Evolutionary conservation across 1,284 basidiomycete genomes (phyloP), one percentile per base, ranked within the genome.

Genomic region (Porodaedalea pini): DNA sequence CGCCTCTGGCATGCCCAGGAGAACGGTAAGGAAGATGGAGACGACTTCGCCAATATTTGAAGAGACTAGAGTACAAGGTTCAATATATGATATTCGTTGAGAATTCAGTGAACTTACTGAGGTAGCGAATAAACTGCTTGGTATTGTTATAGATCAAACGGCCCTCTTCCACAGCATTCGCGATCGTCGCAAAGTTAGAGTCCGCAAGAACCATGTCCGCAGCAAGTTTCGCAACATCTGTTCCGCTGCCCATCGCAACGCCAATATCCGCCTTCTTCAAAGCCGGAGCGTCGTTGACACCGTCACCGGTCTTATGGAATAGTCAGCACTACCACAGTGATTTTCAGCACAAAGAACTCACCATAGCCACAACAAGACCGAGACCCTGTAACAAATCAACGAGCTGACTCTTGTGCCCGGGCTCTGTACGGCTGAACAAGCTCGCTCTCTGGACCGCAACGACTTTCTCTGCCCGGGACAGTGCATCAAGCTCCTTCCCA

Each of bases 11-110:
- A 99, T 97, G 65, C 96, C 96, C 57, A 98, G 78, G 47, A 98
- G 78, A 23, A 98, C 96, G 2, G 96, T 98, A 64, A 98, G 74
- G 80, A 99, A 99, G 73, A 99, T 99, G 68, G 90, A 92, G 69
- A 98, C 94, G 62, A 98, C 96, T 72, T 98, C 95, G 61, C 96
- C 95, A 69, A 98, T 98, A 78, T 98, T 99, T 59, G 92, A 95
- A 41, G 94, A 97, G 73, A 99, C 94, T 95, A 62, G 75, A 76
- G 72, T 61, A 69, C 8, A 43, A 8, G 37, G 4, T 2, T 29
- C 21, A 70, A 50, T 70, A 74, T 61, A 75, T 77, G 54, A 78
- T 64, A 67, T 54, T 65, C 67, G 57, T 52, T 59, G 51, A 49
- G 19, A 64, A 27, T 48, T 25, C 19, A 52, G 51, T 54, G 40